Conservation (phyloP, 2,329 filamentous ascomycete genomes). For the Blastomyces gilchristii region DNA sequence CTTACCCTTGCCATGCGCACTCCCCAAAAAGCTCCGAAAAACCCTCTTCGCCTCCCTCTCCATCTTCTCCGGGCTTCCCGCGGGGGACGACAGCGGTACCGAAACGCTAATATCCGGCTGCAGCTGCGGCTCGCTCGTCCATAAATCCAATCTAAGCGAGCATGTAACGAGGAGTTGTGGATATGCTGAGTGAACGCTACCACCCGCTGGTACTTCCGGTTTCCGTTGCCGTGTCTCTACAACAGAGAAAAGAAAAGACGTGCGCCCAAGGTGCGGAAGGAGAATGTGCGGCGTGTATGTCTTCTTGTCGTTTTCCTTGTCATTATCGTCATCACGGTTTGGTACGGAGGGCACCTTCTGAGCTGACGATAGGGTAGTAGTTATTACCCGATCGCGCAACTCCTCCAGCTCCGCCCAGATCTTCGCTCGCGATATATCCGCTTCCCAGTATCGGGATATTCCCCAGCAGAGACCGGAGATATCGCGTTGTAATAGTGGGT, state of each 20-base stretch:
- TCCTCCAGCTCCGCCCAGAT: slow-evolving; percentile 24
- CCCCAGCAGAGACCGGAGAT: slow-evolving; percentile 35
- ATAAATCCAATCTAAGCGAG: slow-evolving; percentile 28
- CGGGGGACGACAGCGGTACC: background rate
- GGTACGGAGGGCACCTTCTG: background rate
- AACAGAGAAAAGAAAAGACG: slow-evolving; percentile 26
- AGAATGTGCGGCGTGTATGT: slow-evolving; percentile 22
- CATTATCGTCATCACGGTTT: background rate
- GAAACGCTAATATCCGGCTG: slow-evolving; percentile 29
- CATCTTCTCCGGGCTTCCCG: slow-evolving; percentile 19
- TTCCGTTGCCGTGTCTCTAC: background rate
- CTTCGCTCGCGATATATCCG: slow-evolving; percentile 27
- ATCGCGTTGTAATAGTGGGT: slow-evolving; percentile 28
- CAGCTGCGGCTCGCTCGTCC: slow-evolving; percentile 34
- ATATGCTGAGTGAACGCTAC: background rate
- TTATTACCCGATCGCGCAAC: background rate
- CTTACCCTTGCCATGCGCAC: too few species aligned
- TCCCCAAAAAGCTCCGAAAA: slow-evolving; percentile 27
- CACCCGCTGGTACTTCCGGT: background rate
- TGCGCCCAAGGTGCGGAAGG: slow-evolving; percentile 29
- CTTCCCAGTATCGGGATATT: slow-evolving; percentile 35
- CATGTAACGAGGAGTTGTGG: slow-evolving; percentile 27
- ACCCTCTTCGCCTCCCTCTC: slow-evolving; percentile 31
- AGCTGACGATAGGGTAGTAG: background rate
- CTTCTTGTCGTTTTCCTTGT: background rate